These are phyloP conservation scores for Hydnomerulius pinastri DNA, from an alignment of 768 basidiomycete genomes.

Conservation along the genomic window DNA sequence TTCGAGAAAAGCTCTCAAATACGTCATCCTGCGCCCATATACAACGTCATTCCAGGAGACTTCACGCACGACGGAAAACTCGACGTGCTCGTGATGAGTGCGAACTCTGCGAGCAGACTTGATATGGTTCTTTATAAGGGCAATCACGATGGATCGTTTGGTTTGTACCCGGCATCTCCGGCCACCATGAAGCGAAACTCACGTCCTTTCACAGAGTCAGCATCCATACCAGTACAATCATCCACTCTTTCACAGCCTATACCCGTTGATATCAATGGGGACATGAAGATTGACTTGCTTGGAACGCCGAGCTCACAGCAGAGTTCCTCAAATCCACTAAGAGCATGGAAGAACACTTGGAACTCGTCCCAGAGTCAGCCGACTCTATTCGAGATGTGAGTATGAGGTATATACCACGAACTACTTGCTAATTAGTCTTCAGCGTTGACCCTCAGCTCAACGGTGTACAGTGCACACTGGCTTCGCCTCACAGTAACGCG, in stretches of 20 bases:
- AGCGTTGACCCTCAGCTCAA: constrained; percentile 64
- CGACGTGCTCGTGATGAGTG: constrained; percentile 87
- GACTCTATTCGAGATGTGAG: constrained; percentile 70
- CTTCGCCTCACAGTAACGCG: constrained; percentile 92
- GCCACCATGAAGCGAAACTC: background rate
- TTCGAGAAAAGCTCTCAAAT: constrained; percentile 55
- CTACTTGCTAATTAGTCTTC: constrained; percentile 6
- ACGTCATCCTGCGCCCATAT: constrained; percentile 55
- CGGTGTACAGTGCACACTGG: constrained; percentile 69
- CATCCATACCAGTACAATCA: constrained; percentile 54
- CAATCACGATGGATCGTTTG: constrained; percentile 60
- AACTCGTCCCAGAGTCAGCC: constrained; percentile 54
- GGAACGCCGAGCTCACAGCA: constrained; percentile 54
- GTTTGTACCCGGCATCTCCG: constrained; percentile 41
- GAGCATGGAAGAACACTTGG: constrained; percentile 84
- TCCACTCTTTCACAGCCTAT: constrained; percentile 82
- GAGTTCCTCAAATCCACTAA: constrained; percentile 42
- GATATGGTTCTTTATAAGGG: constrained; percentile 75
- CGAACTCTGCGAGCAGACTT: constrained; percentile 51
- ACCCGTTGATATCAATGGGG: constrained; percentile 82
- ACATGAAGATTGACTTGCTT: constrained; percentile 87
- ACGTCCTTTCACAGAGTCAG: constrained; percentile 13
- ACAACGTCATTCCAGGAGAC: constrained; percentile 91
- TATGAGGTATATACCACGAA: background rate
- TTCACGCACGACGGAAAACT: constrained; percentile 91